phyloP scores from a whole-genome alignment of 2,329 filamentous ascomycete genomes.

The Clarireedia homoeocarpa region DNA sequence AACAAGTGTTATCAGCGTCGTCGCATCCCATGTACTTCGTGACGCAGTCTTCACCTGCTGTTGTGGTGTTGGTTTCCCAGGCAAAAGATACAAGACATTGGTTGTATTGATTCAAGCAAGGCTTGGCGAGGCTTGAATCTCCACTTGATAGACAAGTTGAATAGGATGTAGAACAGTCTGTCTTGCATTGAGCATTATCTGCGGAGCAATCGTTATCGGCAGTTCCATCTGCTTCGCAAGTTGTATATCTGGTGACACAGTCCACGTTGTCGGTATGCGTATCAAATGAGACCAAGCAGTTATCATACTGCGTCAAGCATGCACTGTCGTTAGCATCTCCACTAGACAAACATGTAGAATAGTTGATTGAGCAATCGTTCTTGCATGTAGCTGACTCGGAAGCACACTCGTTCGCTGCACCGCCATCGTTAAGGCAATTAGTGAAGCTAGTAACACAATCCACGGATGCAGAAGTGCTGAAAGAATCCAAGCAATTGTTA shows the following conservation, averaged over 20 bases:
- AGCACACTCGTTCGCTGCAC: constrained; percentile 9
- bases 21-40: constrained; percentile 11
- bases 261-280: not conserved
- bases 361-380: constrained; percentile 9
- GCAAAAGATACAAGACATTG: not conserved
- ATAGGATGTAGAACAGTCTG: not conserved
- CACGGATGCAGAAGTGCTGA: constrained; percentile 7
- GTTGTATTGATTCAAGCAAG: constrained; percentile 1
- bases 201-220: not conserved
- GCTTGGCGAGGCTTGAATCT: not conserved
- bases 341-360: constrained; percentile 11
- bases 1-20: constrained; percentile 7
- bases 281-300: not conserved
- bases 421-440: constrained; percentile 5
- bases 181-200: constrained; percentile 4
- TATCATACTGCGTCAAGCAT: constrained; percentile 4
- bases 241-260: not conserved
- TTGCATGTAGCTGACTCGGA: constrained; percentile 11
- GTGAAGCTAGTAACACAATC: constrained; percentile 11
- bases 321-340: constrained; percentile 9
- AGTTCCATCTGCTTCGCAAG: not conserved
- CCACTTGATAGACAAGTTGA: not conserved
- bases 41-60: constrained; percentile 9
- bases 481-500: constrained; percentile 13
- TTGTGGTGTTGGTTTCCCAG: not conserved